phyloP scores from a whole-genome alignment of 257 asterid genomes.

The Misopates orontium region DNA sequence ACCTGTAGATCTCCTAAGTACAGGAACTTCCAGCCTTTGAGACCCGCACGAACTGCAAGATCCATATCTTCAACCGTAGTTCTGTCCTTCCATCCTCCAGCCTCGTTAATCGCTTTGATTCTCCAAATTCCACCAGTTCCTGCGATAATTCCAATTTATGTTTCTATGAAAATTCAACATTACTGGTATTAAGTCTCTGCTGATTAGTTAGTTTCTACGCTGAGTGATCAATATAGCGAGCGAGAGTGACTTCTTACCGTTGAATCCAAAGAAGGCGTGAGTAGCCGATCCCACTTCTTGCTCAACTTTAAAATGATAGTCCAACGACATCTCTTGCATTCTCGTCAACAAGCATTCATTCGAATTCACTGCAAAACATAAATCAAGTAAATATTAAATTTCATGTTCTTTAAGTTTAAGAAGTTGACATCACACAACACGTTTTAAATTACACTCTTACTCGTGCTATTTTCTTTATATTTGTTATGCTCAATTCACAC shows the following conservation, averaged over 20 bases:
- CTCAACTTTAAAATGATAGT: constrained; percentile 89
- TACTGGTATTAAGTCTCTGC: too few relatives aligned
- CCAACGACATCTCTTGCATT: constrained; percentile 97
- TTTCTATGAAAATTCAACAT: not conserved
- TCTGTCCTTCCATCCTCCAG: constrained; percentile 97
- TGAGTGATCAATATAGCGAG: not conserved
- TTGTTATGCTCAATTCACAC: too few relatives aligned
- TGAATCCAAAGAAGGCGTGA: constrained; percentile 98
- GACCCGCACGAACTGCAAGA: constrained; percentile 93
- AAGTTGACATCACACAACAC: too few relatives aligned
- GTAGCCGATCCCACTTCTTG: constrained; percentile 99
- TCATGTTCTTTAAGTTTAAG: too few relatives aligned
- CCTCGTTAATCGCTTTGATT: constrained; percentile 83
- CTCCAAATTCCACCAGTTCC: constrained; percentile 99
- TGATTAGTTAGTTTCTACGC: too few relatives aligned
- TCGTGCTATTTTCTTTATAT: too few relatives aligned
- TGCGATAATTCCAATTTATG: constrained; percentile 12
- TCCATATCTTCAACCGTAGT: constrained; percentile 99
- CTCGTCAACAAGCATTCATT: constrained; percentile 88
- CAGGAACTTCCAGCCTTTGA: constrained; percentile 90
- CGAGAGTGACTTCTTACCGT: constrained; percentile 44
- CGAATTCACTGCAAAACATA: constrained; percentile 65
- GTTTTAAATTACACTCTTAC: too few relatives aligned
- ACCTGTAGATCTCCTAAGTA: constrained; percentile 94
- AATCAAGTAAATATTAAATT: not conserved